Base-by-base conservation (phyloP, 371 early-diverging fungal species). In the Nematocida displodere region DNA sequence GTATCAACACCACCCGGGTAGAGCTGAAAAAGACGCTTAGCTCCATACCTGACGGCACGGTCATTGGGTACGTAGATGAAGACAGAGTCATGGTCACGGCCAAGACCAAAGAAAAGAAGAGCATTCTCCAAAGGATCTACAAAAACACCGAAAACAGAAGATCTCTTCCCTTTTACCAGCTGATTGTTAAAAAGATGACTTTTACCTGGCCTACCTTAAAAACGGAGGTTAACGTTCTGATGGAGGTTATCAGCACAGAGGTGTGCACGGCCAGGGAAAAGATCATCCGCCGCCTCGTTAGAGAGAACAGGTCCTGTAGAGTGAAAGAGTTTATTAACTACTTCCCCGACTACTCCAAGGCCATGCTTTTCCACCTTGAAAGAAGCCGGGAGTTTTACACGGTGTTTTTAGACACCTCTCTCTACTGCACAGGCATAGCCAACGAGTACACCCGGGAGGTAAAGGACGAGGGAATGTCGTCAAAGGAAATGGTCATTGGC, bases 211-310 rank as follows among this genome's bases (percentile, higher is more conserved):
- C 75, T 2, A 22, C 4, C 4, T 29, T 71, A 39, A 56, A 61
- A 36, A 34, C 46, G 15, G 29, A 71, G 39, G 50, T 71, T 58
- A 71, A 61, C 44, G 61, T 71, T 13, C 39, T 24, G 3, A 71
- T 71, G 75, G 75, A 71, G 33, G 33, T 71, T 13, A 62, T 71
- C 20, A 71, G 48, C 53, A 61, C 75, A 42, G n/a, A 61, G 50
- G 50, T 44, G 0, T 47, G 13, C 1, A 61, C 46, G 1, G 75
- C 75, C n/a, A 8, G 75, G 22, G 75, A 71, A 20, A 71, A 71
- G 48, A 15, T 58, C 4, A 71, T 71, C 33, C 24, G 33, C 24
- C 8, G 34, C 1, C 15, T 71, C 11, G 28, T 62, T 36, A 1
- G 31, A 22, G 13, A 61, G 3, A 31, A 50, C 4, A 33, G 56